Evolutionary conservation across 1,139 yeast genomes (phyloP), one percentile per base, ranked within the genome.

Genomic region (Geotrichum bryndzae): DNA sequence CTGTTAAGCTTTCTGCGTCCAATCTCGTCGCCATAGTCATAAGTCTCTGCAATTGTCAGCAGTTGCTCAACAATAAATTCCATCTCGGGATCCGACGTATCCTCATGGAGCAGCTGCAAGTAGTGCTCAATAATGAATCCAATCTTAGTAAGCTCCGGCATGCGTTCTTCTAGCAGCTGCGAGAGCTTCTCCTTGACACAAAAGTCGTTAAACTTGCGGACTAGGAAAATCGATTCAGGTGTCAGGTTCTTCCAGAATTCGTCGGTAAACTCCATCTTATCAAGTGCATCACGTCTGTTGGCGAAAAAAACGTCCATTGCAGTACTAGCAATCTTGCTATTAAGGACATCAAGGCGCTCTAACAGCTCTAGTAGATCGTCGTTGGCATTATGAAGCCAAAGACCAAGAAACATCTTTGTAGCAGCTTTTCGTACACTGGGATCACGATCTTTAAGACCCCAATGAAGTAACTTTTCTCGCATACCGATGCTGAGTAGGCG

Each of bases 371-470:
- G 76, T 31, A 94, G 76, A 72, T 91, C 94, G 64, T 87, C 87
- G 66, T 87, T 81, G 13, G 86, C 82, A 2, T 82, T 77, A 29
- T 82, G 83, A 60, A 89, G 80, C 98, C 98, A 94, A 56, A 82
- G 81, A 35, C 78, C 77, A 7, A 88, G 81, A 60, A 94, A 80
- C 85, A 91, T 82, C 65, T 83, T 83, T 0, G 81, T 76, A 1
- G 97, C 91, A 0, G 97, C 95, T 35, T 77, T 77, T 65, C 84
- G 79, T 0, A 94, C 98, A 5, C 79, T 70, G 7, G 80, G 83
- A 66, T 92, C 97, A 66, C 98, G 84, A 74, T 94, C 99, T 66
- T 84, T 84, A 58, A 94, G 78, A 1, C 99, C 99, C 91, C 96
- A 89, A 57, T 80, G 79, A 41, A 94, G 77, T 27, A 94, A 73